Conservation (phyloP, 768 basidiomycete species). For the Lactarius quietus region DNA sequence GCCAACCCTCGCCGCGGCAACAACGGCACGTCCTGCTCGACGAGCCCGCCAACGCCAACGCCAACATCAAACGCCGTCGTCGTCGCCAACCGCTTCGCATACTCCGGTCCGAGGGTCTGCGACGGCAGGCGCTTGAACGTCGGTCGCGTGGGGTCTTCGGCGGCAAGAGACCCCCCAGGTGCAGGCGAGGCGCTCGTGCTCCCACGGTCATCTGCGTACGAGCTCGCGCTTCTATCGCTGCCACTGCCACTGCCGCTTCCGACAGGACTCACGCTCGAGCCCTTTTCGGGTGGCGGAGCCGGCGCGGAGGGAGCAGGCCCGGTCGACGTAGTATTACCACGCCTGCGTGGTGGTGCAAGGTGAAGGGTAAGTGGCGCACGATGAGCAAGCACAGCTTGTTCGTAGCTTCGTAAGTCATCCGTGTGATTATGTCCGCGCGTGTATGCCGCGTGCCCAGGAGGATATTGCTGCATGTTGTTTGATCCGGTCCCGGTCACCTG, state of each 20-base stretch:
- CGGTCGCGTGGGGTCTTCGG: constrained; percentile 43
- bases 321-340: constrained; percentile 26
- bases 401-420: constrained; percentile 69
- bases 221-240: constrained; percentile 7
- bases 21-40: background rate
- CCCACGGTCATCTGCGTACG: constrained; percentile 15
- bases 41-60: background rate
- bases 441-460: constrained; percentile 12
- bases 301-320: background rate
- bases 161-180: constrained; percentile 24
- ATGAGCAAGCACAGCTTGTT: constrained; percentile 70
- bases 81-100: constrained; percentile 43
- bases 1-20: background rate
- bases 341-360: constrained; percentile 45
- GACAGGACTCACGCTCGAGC: constrained; percentile 22
- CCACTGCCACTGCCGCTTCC: constrained; percentile 28
- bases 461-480: background rate
- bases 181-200: constrained; percentile 21
- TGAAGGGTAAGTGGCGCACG: constrained; percentile 58
- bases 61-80: background rate
- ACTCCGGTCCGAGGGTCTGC: constrained; percentile 62
- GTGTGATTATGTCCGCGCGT: constrained; percentile 35
- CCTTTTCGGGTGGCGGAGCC: background rate
- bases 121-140: constrained; percentile 72
- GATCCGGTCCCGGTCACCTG: background rate